Evolutionary conservation across 2,329 filamentous ascomycete species (phyloP).

Genomic region (Diaporthe citrichinensis): DNA sequence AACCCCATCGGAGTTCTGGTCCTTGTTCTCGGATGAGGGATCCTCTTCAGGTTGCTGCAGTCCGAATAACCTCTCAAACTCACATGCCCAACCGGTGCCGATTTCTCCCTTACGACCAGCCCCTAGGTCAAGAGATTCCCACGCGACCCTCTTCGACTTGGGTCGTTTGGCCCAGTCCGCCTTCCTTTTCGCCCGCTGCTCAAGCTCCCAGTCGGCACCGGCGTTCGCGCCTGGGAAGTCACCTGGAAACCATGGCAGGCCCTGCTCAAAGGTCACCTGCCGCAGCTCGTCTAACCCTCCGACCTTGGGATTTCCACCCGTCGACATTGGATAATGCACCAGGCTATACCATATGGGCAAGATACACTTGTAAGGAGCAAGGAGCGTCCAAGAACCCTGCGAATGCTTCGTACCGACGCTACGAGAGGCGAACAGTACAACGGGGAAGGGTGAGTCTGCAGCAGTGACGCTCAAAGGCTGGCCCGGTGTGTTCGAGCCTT

Average conservation of each 20-base stretch:
- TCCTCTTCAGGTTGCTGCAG: conserved; percentile 44
- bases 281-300: conserved; percentile 85
- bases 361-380: conserved; percentile 93
- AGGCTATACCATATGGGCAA: conserved; percentile 87
- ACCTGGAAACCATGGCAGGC: conserved; percentile 85
- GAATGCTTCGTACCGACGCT: conserved; percentile 49
- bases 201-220: conserved; percentile 82
- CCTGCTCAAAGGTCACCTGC: conserved; percentile 86
- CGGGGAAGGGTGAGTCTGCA: conserved; percentile 82
- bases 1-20: background rate
- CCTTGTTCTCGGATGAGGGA: conserved; percentile 39
- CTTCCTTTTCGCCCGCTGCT: conserved; percentile 72
- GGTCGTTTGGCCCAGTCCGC: conserved; percentile 82
- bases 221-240: conserved; percentile 86
- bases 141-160: conserved; percentile 85
- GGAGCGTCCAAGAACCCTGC: conserved; percentile 83
- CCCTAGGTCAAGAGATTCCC: conserved; percentile 81
- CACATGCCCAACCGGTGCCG: conserved; percentile 85
- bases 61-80: conserved; percentile 80
- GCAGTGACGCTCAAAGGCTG: conserved; percentile 68
- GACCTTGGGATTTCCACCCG: conserved; percentile 84
- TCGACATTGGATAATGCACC: conserved; percentile 84
- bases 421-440: conserved; percentile 77
- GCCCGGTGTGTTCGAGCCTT: conserved; percentile 74
- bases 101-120: conserved; percentile 83